Evolutionary conservation across 169 alveolate species (phyloP), one percentile per base, ranked within the genome.

Genomic region (Plasmodium reichenowi): DNA sequence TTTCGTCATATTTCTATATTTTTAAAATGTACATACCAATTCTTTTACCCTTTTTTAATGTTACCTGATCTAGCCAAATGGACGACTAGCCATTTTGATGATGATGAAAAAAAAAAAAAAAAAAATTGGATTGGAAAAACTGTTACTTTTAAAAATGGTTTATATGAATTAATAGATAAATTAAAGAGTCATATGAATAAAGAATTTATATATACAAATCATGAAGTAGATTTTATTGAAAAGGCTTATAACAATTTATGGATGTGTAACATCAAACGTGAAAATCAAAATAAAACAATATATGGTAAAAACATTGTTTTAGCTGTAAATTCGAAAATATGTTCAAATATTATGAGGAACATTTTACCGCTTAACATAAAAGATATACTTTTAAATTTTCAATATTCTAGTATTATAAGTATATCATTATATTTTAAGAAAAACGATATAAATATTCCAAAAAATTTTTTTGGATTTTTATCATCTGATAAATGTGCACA

Each of bases 251-350:
- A 43, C 10, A 54, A 76, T 20, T 50, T 70, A 48, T 76, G 89
- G 89, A 52, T 22, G 17, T 76, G 89, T 26, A 56, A 20, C 13
- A 26, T 62, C 24, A 76, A 20, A 32, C 63, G 22, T 26, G 26
- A 54, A 48, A 66, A 48, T 0, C 1, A 50, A 10, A 63, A 24
- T 43, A 43, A 24, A 17, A 64, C 15, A 22, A 26, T 76, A 76
- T 76, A 64, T 52, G 56, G 76, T 32, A 76, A 56, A 64, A 64
- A 62, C 45, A 59, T 76, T 12, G 48, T 76, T 29, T 52, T 76
- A 24, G 17, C 89, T 6, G 89, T 76, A 12, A 76, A 76, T 56
- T 76, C 89, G n/a, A 76, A 76, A 50, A 63, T 56, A 17, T 76
- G 89, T 54, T 32, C 89, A 4, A 38, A 76, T 64, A 64, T 76